These are phyloP conservation scores for Cladobotryum protrusum DNA, from an alignment of 2,329 filamentous ascomycete genomes.

Conservation along the genomic window DNA sequence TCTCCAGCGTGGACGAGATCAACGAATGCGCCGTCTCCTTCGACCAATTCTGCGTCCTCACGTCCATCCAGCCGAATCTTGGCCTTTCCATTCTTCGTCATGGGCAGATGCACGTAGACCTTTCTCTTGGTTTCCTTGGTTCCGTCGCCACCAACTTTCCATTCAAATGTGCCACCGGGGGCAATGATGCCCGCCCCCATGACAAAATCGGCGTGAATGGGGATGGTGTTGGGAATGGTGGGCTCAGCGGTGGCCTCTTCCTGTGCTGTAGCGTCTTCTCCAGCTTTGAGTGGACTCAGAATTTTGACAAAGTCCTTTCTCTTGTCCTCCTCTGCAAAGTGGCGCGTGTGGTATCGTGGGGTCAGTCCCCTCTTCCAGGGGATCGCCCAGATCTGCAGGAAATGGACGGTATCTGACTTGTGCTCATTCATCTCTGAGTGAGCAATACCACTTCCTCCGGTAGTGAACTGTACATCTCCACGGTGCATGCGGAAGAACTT, in stretches of 20 bases:
- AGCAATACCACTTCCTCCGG: constrained; percentile 72
- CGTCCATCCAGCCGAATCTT: constrained; percentile 63
- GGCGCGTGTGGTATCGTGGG: constrained; percentile 69
- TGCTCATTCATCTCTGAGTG: constrained; percentile 82
- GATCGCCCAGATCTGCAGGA: constrained; percentile 83
- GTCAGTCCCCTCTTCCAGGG: constrained; percentile 68
- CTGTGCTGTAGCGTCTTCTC: constrained; percentile 52
- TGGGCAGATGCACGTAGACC: constrained; percentile 74
- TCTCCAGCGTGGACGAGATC: constrained; percentile 59
- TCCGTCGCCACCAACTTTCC: constrained; percentile 59
- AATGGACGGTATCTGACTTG: constrained; percentile 64
- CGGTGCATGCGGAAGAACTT: constrained; percentile 65
- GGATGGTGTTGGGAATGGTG: constrained; percentile 60
- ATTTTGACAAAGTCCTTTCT: constrained; percentile 65
- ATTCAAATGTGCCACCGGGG: constrained; percentile 60
- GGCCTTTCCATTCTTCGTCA: constrained; percentile 69
- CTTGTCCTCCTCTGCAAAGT: constrained; percentile 69
- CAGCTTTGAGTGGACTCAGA: constrained; percentile 66
- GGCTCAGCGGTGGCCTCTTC: constrained; percentile 61
- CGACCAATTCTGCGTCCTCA: constrained; percentile 57
- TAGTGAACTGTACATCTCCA: constrained; percentile 86
- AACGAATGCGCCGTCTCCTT: constrained; percentile 79
- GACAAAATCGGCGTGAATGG: constrained; percentile 76
- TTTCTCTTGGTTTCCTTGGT: constrained; percentile 55
- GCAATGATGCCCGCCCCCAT: constrained; percentile 74